Base-by-base conservation (phyloP, 2,329 filamentous ascomycete genomes). In the Colletotrichum tabaci region DNA sequence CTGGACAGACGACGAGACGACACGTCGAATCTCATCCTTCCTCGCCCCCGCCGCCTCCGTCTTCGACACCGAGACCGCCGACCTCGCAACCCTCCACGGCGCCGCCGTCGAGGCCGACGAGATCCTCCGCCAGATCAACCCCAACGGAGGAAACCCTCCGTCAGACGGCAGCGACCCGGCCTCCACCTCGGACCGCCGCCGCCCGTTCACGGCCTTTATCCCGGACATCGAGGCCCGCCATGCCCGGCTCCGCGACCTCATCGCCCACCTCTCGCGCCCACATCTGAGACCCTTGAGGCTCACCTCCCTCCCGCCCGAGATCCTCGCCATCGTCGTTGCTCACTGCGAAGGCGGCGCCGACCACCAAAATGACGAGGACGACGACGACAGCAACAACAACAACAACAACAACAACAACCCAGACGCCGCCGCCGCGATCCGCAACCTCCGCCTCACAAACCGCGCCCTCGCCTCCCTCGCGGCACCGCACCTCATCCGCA, bases 401-500 rank as follows among this genome's bases (percentile, higher is more conserved):
- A n/a, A 6, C 23, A 16, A 13, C 30, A 9, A n/a, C 30, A 23
- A 18, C 49, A 7, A 7, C 7, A 12, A 13, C 21, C 3, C 0
- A 4, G 30, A 18, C n/a, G 3, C 55, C 21, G 9, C 9, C 38
- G 40, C 40, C 21, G 6, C 56, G 56, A 60, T 46, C 40, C 18
- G 56, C 56, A 40, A 7, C 18, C 44, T 61, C 2, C 58, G 44
- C 44, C 18, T 61, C 2, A 61, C 58, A 15, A 21, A 30, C 44
- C 58, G 58, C 44, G 30, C 9, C 2, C 44, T 61, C 23, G 26
- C 38, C 44, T 18, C 12, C 44, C 3, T 61, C 42, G 58, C 58
- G 15, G 40, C 44, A 7, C 42, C 42, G 30, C 26, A 61, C 44
- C 58, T 61, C 58, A 30, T 61, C 18, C 58, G 44, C 44, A 15